Conservation (phyloP, 208 protist genomes). For the Leptomonas pyrrhocoris region DNA sequence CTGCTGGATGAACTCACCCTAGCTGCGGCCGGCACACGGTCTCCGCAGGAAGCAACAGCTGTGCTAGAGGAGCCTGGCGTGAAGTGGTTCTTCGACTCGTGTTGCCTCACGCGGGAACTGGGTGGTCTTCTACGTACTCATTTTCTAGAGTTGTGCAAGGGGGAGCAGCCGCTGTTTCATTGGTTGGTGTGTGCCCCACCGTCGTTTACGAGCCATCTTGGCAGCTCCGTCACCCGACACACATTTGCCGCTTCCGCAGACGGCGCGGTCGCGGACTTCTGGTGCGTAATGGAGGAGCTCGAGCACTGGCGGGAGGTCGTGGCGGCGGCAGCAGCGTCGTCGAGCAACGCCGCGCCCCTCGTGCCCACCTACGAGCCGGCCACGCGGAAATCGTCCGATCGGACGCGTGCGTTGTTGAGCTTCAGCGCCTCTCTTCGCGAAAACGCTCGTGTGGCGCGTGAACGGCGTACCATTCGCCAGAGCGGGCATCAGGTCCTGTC, state of each 20-base stretch:
- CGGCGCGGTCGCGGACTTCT: not conserved
- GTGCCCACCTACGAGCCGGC: no score
- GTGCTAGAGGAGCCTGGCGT: conserved; percentile 31
- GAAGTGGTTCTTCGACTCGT: conserved; percentile 12
- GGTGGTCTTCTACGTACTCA: not conserved
- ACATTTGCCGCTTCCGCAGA: not conserved
- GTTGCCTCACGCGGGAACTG: conserved; percentile 16
- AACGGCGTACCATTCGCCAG: conserved; percentile 22
- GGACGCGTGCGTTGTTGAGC: not conserved
- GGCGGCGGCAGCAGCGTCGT: not conserved
- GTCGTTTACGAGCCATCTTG: not conserved
- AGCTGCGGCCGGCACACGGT: conserved; percentile 14
- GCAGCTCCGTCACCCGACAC: not conserved
- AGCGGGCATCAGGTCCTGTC: conserved; percentile 1
- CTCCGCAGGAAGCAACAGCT: not conserved
- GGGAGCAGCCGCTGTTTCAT: conserved; percentile 14
- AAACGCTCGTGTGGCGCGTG: conserved; percentile 9
- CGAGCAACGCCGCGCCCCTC: not conserved
- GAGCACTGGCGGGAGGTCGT: conserved; percentile 24
- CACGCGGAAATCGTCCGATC: not conserved
- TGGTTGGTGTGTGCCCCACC: conserved; percentile 22
- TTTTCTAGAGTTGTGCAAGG: not conserved
- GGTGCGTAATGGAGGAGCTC: conserved; percentile 8
- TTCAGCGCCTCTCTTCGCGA: conserved; percentile 1
- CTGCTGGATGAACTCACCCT: conserved; percentile 45